Evolutionary conservation across 768 basidiomycete species (phyloP), one percentile per base, ranked within the genome.

Genomic region (Inosperma sp.): DNA sequence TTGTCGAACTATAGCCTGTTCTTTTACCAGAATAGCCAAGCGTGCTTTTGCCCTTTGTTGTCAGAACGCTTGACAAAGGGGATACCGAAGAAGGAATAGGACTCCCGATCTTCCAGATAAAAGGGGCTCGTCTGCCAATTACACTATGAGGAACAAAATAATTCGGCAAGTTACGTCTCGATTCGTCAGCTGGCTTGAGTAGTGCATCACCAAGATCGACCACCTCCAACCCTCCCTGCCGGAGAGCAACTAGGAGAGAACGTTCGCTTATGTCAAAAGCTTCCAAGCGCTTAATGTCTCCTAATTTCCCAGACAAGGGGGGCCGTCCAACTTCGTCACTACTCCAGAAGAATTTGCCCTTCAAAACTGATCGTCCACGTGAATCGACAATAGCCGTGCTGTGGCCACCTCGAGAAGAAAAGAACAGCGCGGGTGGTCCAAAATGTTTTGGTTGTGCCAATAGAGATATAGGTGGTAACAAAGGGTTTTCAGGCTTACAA

Each of bases 331-430:
- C 77, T 12, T 81, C 81, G 42, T 90, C 88, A 1, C 72, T 63
- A 51, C 83, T 91, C 90, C 90, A 93, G 51, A 86, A 14, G 56
- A 93, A 83, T 45, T 83, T 80, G 29, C 84, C 84, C 56, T 91
- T 87, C 9, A 93, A 75, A 8, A 93, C 90, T 10, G 90, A 88
- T 48, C 88, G 72, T 34, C 90, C 90, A 16, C 88, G 80, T n/a
- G 84, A 80, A 62, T 93, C 90, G 14, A 93, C 90, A 46, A 93
- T 88, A 4, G 86, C 75, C 0, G 90, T 93, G 59, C 89, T 93
- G 60, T 91, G 88, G 1, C 90, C 90, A 17, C 90, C 90, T n/a
- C 90, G 83, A 8, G 88, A 86, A 8, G 89, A 90, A 65, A 79
- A 93, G 69, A 93, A 93, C 14, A 93, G 66, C 1, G 90, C 86